Evolutionary conservation across 176 grass and related monocot species (phyloP), one percentile per base, ranked within the genome.

Genomic region (Leersia perrieri): DNA sequence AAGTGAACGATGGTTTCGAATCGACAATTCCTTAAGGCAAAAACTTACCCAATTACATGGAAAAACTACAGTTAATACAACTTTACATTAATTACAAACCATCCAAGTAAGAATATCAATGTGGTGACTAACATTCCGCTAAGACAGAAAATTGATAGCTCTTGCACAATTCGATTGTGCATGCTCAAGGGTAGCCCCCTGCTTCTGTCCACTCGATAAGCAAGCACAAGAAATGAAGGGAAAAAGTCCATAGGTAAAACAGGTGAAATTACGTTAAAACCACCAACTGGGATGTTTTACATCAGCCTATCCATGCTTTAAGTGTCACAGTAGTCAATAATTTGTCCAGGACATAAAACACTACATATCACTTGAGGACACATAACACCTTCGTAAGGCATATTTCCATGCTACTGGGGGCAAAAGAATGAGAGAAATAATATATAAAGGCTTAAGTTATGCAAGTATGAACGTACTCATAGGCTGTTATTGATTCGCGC

Each of bases 281-380:
- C 47, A 70, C 68, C 34, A 80, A 60, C 47, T 70, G 16, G 22
- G 47, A 41, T 31, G 53, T 3, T 57, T 53, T 41, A 40, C 35
- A 69, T 41, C 66, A 69, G 66, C 25, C 9, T 10, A 11, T 28
- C 18, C 47, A 69, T 22, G n/a, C 64, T 68, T 38, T 55, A 69
- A 69, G 65, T 15, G 10, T 69, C 23, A 38, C 14, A 28, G 15
- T 47, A 35, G 36, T 82, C 35, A 82, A 30, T 60, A 27, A 30
- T 42, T 63, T 72, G 60, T 74, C 60, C 60, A 65, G 7, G 61
- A 29, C 38, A 81, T 81, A 66, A 66, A 81, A 60, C 16, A 81
- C 34, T 42, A 26, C 51, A 61, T 61, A 81, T 42, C 57, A 30
- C 35, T 80, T 60, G 51, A 60, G 26, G 55, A 45, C 11, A 38